Percentiles rank a stretch among this genome's conserved stretches.
phyloP scores from a whole-genome alignment of 371 early-diverging fungal genomes.

The Zopfochytrium polystomum region DNA sequence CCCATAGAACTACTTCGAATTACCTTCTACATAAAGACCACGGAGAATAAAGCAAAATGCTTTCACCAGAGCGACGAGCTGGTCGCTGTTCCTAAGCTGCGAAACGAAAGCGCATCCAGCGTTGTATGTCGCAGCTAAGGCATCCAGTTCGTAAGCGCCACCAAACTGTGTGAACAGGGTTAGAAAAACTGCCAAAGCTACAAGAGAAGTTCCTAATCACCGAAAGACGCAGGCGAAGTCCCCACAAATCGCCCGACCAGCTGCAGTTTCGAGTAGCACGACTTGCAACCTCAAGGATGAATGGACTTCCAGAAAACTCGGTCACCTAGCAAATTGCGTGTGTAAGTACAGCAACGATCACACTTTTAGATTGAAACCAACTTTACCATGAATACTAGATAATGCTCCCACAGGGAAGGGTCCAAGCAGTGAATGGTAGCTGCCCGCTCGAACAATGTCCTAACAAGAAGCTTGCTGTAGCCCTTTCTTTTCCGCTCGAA shows the following conservation, averaged over 20 bases:
- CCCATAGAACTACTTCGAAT: not conserved
- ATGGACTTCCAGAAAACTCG: conserved; percentile 18
- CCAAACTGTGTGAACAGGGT: conserved; percentile 6
- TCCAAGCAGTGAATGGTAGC: conserved; percentile 55
- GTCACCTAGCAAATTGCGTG: conserved; percentile 26
- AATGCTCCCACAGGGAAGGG: conserved; percentile 66
- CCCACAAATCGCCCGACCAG: conserved; percentile 67
- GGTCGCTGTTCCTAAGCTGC: conserved; percentile 11
- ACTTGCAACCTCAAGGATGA: conserved; percentile 30
- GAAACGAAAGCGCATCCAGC: conserved; percentile 14
- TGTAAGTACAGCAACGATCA: not conserved
- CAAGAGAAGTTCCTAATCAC: conserved; percentile 25
- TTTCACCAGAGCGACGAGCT: conserved; percentile 8
- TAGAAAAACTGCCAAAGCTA: not conserved
- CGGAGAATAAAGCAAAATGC: conserved; percentile 9
- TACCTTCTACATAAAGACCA: conserved; percentile 7
- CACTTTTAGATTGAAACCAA: not conserved
- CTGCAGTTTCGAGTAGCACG: conserved; percentile 67
- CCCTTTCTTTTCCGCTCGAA: conserved; percentile 37
- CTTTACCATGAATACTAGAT: conserved; percentile 56
- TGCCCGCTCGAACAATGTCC: conserved; percentile 65
- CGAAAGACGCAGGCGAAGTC: conserved; percentile 45
- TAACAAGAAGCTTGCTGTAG: conserved; percentile 34
- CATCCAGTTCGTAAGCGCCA: not conserved
- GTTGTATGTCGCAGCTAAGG: conserved; percentile 3